Evolutionary conservation across 495 filamentous ascomycete genomes (phyloP).

Genomic region (Penicillium samsonianum): DNA sequence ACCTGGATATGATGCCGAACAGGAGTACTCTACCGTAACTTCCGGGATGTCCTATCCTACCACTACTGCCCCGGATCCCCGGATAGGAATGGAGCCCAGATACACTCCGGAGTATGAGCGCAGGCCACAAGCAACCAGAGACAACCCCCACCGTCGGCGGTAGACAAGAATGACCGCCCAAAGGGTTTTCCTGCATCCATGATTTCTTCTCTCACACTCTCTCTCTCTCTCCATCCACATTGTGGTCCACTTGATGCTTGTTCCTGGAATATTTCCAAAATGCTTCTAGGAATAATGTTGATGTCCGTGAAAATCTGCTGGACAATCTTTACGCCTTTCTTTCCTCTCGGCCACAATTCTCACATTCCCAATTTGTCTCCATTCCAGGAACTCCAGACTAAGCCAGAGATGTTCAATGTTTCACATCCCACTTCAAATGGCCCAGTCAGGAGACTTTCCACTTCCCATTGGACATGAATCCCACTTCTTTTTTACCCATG

Average conservation of each 20-base stretch:
- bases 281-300: conserved; percentile 28
- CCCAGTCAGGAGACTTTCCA: conserved; percentile 12
- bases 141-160: conserved; percentile 45
- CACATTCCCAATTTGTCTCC: conserved; percentile 9
- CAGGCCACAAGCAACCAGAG: conserved; percentile 47
- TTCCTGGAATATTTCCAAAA: conserved; percentile 22
- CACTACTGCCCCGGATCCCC: conserved; percentile 48
- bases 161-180: conserved; percentile 26
- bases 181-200: conserved; percentile 20
- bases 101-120: conserved; percentile 51
- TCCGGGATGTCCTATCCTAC: conserved; percentile 47
- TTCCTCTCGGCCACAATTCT: conserved; percentile 8
- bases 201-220: conserved; percentile 10
- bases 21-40: conserved; percentile 48
- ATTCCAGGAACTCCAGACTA: conserved; percentile 16
- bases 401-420: conserved; percentile 16
- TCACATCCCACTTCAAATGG: conserved; percentile 14
- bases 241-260: conserved; percentile 25
- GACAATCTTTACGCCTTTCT: conserved; percentile 14
- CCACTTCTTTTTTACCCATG: conserved; percentile 18
- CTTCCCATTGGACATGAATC: conserved; percentile 22
- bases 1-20: conserved; percentile 48
- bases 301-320: conserved; percentile 22
- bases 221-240: conserved; percentile 18
- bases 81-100: conserved; percentile 53